phyloP scores from a whole-genome alignment of 306 rosid species.

The Crotalaria pallida region DNA sequence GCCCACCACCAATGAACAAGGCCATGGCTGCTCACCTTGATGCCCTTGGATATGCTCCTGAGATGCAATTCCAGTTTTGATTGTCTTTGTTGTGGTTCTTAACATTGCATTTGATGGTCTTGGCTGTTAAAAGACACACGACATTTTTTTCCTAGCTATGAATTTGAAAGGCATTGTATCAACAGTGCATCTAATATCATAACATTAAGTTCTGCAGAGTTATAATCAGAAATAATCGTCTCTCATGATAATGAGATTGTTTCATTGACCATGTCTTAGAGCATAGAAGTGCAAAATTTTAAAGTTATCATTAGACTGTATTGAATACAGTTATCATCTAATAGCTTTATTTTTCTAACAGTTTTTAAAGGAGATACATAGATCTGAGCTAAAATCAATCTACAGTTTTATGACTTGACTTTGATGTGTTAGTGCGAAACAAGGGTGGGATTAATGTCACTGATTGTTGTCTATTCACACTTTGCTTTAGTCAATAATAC shows the following conservation, averaged over 20 bases:
- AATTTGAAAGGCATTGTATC: constrained; percentile 4
- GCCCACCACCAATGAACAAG: constrained; percentile 99
- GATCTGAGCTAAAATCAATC: too few relatives aligned
- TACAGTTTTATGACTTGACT: too few relatives aligned
- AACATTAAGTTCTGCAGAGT: not conserved
- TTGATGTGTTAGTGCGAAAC: too few relatives aligned
- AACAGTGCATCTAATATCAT: constrained; percentile 3
- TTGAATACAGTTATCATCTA: not conserved
- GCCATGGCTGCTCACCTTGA: constrained; percentile 88
- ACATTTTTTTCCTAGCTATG: not conserved
- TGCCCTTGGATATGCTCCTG: constrained; percentile 58
- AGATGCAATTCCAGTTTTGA: constrained; percentile 93
- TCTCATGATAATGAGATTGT: constrained; percentile 16
- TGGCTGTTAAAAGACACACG: not conserved
- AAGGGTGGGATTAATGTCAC: too few relatives aligned
- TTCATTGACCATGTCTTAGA: not conserved
- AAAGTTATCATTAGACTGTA: not conserved
- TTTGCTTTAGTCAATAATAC: too few relatives aligned
- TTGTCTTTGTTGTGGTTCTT: constrained; percentile 12
- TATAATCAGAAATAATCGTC: constrained; percentile 30
- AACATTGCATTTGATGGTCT: constrained; percentile 13
- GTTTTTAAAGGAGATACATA: too few relatives aligned
- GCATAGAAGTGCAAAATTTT: not conserved
- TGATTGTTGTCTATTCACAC: too few relatives aligned
- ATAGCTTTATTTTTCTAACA: too few relatives aligned